phyloP scores from a whole-genome alignment of 139 green algal genomes.

The Volvox africanus region DNA sequence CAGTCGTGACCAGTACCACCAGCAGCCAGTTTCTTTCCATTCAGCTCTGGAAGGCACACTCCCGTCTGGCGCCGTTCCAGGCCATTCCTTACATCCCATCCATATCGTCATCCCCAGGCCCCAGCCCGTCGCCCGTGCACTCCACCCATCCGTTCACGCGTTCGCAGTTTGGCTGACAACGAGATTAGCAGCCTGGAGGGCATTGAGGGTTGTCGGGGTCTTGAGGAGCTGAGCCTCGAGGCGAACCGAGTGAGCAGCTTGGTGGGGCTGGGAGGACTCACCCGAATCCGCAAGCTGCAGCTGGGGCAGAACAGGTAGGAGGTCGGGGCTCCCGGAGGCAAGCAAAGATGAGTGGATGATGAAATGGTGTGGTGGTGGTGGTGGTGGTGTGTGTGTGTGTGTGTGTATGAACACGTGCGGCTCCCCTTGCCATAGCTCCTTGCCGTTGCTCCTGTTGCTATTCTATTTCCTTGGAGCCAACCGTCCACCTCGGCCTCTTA shows the following conservation, averaged over 20 bases:
- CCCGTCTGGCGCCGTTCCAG: too few relatives aligned
- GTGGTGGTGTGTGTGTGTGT: neutral
- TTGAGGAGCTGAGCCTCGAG: slow-evolving; percentile 80
- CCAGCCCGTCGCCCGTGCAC: too few relatives aligned
- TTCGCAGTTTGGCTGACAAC: slow-evolving; percentile 62
- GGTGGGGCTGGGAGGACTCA: slow-evolving; percentile 44
- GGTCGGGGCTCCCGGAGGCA: neutral
- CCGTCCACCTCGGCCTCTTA: neutral
- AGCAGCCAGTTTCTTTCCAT: too few relatives aligned
- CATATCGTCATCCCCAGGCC: too few relatives aligned
- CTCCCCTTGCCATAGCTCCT: neutral
- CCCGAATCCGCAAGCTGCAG: slow-evolving; percentile 56
- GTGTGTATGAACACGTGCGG: neutral
- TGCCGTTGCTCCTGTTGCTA: neutral
- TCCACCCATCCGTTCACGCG: slow-evolving; percentile 12
- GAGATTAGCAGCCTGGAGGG: slow-evolving; percentile 70
- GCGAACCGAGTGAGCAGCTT: slow-evolving; percentile 64
- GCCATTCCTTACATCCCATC: too few relatives aligned
- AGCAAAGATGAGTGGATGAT: neutral
- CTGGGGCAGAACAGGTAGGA: slow-evolving; percentile 55
- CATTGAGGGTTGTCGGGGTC: slow-evolving; percentile 57
- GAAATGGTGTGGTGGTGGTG: neutral
- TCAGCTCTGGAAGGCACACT: too few relatives aligned
- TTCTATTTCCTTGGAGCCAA: neutral
- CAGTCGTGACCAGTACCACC: too few relatives aligned